phyloP scores from a whole-genome alignment of 2,329 filamentous ascomycete genomes.

The Colletotrichum sp. region DNA sequence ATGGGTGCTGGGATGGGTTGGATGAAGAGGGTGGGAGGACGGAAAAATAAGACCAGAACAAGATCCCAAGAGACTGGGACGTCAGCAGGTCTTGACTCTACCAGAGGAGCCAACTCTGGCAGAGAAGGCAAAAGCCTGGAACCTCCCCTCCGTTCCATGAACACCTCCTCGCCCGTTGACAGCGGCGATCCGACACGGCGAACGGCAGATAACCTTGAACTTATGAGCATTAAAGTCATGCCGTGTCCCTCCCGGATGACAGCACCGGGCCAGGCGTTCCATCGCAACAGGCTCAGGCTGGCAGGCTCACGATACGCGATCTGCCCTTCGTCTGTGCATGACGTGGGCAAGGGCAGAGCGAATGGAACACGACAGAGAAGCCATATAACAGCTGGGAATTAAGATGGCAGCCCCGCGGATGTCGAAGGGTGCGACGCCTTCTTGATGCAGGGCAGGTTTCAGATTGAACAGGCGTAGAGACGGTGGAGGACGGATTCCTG shows the following conservation, averaged over 20 bases:
- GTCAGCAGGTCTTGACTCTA: neutral
- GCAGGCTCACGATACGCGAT: neutral
- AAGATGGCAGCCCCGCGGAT: slow-evolving; percentile 1
- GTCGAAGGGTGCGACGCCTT: slow-evolving; percentile 2
- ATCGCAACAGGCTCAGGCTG: neutral
- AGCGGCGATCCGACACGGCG: slow-evolving; percentile 1
- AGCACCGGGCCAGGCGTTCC: slow-evolving; percentile 13
- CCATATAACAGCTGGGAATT: neutral
- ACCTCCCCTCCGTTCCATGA: neutral
- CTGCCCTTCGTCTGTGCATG: slow-evolving; percentile 6
- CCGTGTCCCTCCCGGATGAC: neutral
- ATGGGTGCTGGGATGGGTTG: neutral
- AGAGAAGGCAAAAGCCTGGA: neutral
- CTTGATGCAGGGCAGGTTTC: slow-evolving; percentile 23
- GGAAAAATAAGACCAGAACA: neutral
- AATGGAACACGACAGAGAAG: neutral
- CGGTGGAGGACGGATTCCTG: neutral
- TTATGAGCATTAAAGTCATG: neutral
- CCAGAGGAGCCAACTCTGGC: neutral
- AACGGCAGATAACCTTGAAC: neutral
- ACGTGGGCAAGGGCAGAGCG: neutral
- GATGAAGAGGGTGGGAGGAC: neutral
- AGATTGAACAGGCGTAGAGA: slow-evolving; percentile 8
- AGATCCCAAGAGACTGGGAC: neutral
- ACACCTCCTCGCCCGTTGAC: neutral